Percentiles rank a stretch among this genome's conserved stretches.
Conservation (phyloP, 805 yeast species). For the Starmerella bombi region DNA sequence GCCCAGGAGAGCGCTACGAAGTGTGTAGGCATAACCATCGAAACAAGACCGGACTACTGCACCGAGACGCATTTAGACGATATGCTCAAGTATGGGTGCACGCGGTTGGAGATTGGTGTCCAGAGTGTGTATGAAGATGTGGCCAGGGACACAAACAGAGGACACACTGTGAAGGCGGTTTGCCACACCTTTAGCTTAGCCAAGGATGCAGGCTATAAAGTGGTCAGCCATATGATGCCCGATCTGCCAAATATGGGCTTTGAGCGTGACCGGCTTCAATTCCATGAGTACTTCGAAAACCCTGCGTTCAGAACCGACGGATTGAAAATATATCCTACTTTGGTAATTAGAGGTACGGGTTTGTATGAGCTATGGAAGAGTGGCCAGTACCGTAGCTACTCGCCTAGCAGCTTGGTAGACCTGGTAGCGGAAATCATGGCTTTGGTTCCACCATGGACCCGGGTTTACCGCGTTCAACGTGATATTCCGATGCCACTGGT, state of each 20-base stretch:
- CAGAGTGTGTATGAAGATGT: conserved; percentile 97
- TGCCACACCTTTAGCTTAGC: conserved; percentile 91
- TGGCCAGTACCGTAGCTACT: conserved; percentile 85
- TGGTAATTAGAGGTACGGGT: conserved; percentile 95
- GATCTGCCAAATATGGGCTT: conserved; percentile 96
- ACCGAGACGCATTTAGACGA: conserved; percentile 90
- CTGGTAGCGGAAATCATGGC: conserved; percentile 92
- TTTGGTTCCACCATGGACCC: conserved; percentile 97
- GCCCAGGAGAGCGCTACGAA: conserved; percentile 92
- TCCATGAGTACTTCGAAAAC: conserved; percentile 89
- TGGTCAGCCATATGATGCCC: conserved; percentile 99
- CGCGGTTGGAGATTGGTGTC: conserved; percentile 92
- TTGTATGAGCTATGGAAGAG: conserved; percentile 94
- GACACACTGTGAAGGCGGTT: conserved; percentile 92
- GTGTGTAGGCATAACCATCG: conserved; percentile 97
- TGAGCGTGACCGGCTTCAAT: conserved; percentile 95
- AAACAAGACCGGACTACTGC: conserved; percentile 97
- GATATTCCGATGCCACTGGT: conserved; percentile 99
- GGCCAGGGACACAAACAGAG: conserved; percentile 95
- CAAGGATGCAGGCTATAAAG: conserved; percentile 97
- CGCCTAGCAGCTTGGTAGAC: conserved; percentile 87
- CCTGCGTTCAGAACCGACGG: conserved; percentile 97
- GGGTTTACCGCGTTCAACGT: conserved; percentile 95
- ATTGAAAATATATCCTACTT: conserved; percentile 83
- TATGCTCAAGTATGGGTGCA: conserved; percentile 93